phyloP scores from a whole-genome alignment of 2,329 filamentous ascomycete species.

The Sporothrix brasiliensis region DNA sequence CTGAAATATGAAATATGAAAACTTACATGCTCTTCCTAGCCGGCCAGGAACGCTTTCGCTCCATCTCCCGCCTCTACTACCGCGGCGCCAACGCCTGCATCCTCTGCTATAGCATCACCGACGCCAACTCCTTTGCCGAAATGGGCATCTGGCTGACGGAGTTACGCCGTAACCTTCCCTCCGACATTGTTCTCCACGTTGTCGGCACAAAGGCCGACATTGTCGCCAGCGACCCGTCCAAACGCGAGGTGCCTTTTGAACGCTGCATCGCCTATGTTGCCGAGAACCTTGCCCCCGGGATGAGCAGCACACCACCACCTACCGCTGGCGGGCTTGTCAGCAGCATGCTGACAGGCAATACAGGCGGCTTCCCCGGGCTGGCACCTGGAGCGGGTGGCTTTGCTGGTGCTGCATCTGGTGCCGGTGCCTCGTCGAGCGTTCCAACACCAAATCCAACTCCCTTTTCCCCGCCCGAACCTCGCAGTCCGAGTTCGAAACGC shows the following conservation, averaged over 20 bases:
- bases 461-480: slow-evolving; percentile 50
- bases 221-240: slow-evolving; percentile 77
- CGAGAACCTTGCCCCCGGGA: slow-evolving; percentile 78
- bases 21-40: slow-evolving; percentile 48
- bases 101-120: slow-evolving; percentile 92
- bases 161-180: slow-evolving; percentile 74
- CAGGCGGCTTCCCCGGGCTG: slow-evolving; percentile 2
- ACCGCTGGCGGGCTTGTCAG: slow-evolving; percentile 49
- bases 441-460: slow-evolving; percentile 30
- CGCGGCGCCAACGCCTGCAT: slow-evolving; percentile 92
- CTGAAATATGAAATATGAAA: neutral
- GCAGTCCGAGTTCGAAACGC: slow-evolving; percentile 64
- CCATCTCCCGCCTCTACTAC: slow-evolving; percentile 94
- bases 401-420: slow-evolving; percentile 24
- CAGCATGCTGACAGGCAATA: slow-evolving; percentile 33
- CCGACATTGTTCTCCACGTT: slow-evolving; percentile 86
- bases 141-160: slow-evolving; percentile 92
- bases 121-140: slow-evolving; percentile 80
- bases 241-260: slow-evolving; percentile 87
- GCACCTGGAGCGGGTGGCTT: neutral
- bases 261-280: slow-evolving; percentile 94
- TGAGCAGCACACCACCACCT: slow-evolving; percentile 67
- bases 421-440: slow-evolving; percentile 35
- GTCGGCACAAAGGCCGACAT: slow-evolving; percentile 94
- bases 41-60: slow-evolving; percentile 92